Evolutionary conservation across 1,284 basidiomycete genomes (phyloP).

Genomic region (Puccinia hordei): DNA sequence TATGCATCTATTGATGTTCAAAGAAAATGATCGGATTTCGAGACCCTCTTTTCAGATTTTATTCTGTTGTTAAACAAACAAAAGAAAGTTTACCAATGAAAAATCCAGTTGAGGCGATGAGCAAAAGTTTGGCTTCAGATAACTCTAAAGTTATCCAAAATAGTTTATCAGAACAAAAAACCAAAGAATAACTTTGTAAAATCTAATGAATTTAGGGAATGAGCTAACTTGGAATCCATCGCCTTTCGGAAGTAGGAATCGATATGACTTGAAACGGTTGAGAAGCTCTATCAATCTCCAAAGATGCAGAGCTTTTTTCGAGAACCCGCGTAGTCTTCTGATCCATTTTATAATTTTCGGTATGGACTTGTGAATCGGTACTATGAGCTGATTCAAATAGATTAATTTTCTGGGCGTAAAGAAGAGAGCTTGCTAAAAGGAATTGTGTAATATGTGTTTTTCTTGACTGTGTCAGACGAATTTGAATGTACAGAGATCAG

Average conservation of each 20-base stretch:
- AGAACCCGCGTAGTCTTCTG: not conserved
- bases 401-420: no score
- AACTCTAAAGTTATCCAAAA: not conserved
- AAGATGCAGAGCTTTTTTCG: not conserved
- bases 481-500: not conserved
- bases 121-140: constrained; percentile 23
- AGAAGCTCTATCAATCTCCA: not conserved
- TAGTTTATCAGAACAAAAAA: no score
- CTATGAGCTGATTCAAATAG: no score
- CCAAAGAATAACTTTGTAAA: no score
- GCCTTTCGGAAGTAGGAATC: not conserved
- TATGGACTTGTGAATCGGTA: no score
- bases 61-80: not conserved
- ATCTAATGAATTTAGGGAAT: not conserved
- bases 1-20: constrained; percentile 13
- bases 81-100: not conserved
- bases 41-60: not conserved
- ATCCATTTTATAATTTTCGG: not conserved
- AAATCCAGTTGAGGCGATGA: constrained; percentile 41
- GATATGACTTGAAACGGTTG: not conserved
- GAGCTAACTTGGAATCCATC: not conserved
- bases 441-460: not conserved
- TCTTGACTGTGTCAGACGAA: not conserved
- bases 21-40: not conserved
- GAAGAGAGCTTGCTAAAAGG: no score